Evolutionary conservation across 495 filamentous ascomycete genomes (phyloP).

Genomic region (Hyaloscypha finlandica): DNA sequence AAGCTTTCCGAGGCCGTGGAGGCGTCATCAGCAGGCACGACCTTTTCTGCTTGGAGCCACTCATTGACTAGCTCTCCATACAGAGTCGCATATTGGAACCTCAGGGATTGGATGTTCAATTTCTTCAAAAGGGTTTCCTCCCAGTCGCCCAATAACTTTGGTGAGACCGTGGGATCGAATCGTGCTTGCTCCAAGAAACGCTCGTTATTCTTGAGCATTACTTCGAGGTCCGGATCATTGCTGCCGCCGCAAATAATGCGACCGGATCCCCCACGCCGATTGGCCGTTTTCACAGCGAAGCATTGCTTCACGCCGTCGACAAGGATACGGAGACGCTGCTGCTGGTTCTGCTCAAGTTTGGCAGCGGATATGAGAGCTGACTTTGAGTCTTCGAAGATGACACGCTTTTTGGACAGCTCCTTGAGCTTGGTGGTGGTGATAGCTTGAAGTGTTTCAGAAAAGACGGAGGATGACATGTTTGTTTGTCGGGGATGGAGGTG

Average conservation of each 20-base stretch:
- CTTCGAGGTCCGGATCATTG: slow-evolving; percentile 37
- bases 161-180: slow-evolving; percentile 58
- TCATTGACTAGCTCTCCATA: slow-evolving; percentile 65
- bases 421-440: slow-evolving; percentile 67
- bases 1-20: slow-evolving; percentile 40
- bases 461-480: slow-evolving; percentile 36
- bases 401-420: slow-evolving; percentile 61
- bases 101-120: slow-evolving; percentile 51
- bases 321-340: slow-evolving; percentile 40
- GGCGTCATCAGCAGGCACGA: slow-evolving; percentile 14
- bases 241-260: slow-evolving; percentile 30
- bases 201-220: slow-evolving; percentile 47
- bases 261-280: slow-evolving; percentile 13
- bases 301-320: slow-evolving; percentile 44
- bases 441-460: slow-evolving; percentile 64
- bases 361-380: slow-evolving; percentile 34
- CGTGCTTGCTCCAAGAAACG: slow-evolving; percentile 58
- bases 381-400: slow-evolving; percentile 50
- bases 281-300: slow-evolving; percentile 37
- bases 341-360: slow-evolving; percentile 34
- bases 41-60: slow-evolving; percentile 48
- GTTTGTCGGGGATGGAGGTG: not conserved
- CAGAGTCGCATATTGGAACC: slow-evolving; percentile 61
- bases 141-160: slow-evolving; percentile 47
- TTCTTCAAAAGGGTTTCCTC: slow-evolving; percentile 50